Percentiles rank a stretch among this genome's conserved stretches.
phyloP scores from a whole-genome alignment of 306 rosid species.

The Begonia peltatifolia region DNA sequence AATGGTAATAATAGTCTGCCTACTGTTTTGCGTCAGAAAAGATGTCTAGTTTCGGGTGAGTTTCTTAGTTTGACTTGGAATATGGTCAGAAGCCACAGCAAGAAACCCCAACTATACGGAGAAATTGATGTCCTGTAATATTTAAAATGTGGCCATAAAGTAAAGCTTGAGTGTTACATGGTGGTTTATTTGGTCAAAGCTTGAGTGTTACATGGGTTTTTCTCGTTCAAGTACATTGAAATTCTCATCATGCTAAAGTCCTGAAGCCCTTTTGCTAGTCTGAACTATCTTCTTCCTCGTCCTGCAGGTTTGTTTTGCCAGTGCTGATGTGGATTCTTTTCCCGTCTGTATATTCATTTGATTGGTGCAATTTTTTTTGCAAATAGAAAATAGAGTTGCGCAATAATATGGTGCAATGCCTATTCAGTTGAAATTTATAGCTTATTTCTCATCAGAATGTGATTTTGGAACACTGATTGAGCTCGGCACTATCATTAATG shows the following conservation, averaged over 20 bases:
- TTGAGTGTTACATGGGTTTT: conserved; percentile 3
- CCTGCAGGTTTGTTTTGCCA: conserved; percentile 56
- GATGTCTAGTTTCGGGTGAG: conserved; percentile 40
- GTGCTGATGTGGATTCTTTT: conserved; percentile 35
- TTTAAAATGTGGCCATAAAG: too few species aligned
- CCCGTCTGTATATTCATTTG: conserved; percentile 38
- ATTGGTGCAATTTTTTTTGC: too few species aligned
- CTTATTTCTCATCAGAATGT: too few species aligned
- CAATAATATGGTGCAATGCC: too few species aligned
- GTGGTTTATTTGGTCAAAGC: conserved; percentile 7
- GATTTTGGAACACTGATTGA: too few species aligned
- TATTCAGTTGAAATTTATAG: too few species aligned
- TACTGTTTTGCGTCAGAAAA: conserved; percentile 91
- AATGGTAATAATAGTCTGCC: conserved; percentile 92
- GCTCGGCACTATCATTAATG: too few species aligned
- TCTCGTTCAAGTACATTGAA: conserved; percentile 1
- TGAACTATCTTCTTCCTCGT: conserved; percentile 45
- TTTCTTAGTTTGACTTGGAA: conserved; percentile 24
- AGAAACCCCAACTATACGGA: too few species aligned
- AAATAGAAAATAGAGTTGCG: too few species aligned
- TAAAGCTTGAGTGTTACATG: neutral
- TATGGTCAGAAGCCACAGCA: conserved; percentile 6
- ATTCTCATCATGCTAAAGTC: conserved; percentile 14
- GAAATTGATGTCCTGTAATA: too few species aligned
- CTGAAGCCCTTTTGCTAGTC: conserved; percentile 20